Percentiles rank a stretch among this genome's conserved stretches.
Conservation (phyloP, 2,329 filamentous ascomycete species). For the Penicillium sp. region DNA sequence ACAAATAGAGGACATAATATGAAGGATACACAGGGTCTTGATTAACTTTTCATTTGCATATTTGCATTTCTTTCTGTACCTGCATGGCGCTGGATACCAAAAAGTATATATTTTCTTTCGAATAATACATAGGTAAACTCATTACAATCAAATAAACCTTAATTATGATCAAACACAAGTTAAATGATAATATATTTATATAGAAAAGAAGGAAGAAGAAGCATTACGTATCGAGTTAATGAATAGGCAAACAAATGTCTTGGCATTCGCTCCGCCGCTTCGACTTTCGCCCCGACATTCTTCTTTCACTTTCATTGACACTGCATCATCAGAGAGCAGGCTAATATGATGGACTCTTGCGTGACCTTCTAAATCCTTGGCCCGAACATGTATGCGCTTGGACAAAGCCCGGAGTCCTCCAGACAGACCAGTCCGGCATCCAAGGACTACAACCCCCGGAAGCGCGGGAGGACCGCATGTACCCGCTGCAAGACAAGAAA, state of each 20-base stretch:
- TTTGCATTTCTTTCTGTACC: neutral
- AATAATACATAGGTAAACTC: neutral
- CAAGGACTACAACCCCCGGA: conserved; percentile 41
- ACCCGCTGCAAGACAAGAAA: conserved; percentile 46
- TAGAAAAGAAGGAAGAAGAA: neutral
- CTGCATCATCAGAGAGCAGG: neutral
- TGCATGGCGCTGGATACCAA: conserved; percentile 12
- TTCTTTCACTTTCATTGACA: neutral
- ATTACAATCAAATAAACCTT: neutral
- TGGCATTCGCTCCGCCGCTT: neutral
- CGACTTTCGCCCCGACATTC: neutral
- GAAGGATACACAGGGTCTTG: neutral
- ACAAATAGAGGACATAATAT: neutral
- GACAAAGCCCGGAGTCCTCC: conserved; percentile 18
- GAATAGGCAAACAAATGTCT: conserved; percentile 1
- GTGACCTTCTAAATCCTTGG: neutral
- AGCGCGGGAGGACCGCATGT: conserved; percentile 45
- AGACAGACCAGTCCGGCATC: conserved; percentile 24
- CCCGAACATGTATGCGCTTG: conserved; percentile 13
- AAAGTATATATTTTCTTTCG: neutral
- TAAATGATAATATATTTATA: neutral
- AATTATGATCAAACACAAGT: too few species aligned
- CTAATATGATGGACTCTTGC: neutral
- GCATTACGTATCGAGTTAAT: neutral
- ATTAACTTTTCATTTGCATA: neutral